phyloP scores from a whole-genome alignment of 768 basidiomycete genomes.

The Rhizopogon salebrosus region DNA sequence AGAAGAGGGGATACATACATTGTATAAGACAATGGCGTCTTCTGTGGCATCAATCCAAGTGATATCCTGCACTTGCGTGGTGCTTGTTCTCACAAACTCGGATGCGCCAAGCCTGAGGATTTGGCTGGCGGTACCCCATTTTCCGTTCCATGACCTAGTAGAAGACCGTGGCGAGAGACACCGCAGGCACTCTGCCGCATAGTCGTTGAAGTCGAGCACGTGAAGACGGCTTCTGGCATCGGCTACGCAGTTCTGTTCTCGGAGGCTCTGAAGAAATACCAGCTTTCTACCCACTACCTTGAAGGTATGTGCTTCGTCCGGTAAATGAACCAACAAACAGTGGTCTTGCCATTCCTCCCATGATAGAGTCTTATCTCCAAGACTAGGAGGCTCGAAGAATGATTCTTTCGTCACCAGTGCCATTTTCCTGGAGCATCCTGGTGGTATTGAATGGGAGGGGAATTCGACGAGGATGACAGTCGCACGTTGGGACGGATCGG shows the following conservation, averaged over 20 bases:
- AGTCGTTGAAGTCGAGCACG: constrained; percentile 25
- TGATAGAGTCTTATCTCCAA: constrained; percentile 40
- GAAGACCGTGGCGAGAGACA: constrained; percentile 20
- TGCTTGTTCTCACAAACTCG: constrained; percentile 29
- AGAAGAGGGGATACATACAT: constrained; percentile 34
- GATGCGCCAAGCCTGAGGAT: constrained; percentile 21
- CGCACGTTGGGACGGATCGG: constrained; percentile 47
- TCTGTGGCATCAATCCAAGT: constrained; percentile 53
- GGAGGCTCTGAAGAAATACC: constrained; percentile 25
- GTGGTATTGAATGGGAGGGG: constrained; percentile 31
- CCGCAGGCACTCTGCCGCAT: constrained; percentile 19
- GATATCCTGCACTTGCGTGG: constrained; percentile 40
- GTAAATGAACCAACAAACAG: constrained; percentile 29
- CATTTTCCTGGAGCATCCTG: constrained; percentile 35
- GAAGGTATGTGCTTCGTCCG: constrained; percentile 24
- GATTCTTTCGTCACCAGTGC: constrained; percentile 50
- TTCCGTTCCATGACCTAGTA: constrained; percentile 28
- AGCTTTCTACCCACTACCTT: constrained; percentile 26
- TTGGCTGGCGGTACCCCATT: constrained; percentile 21
- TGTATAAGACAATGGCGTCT: constrained; percentile 53
- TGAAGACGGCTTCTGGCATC: constrained; percentile 22
- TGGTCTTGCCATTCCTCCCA: constrained; percentile 52
- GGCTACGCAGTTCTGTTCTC: constrained; percentile 5
- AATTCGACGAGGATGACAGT: constrained; percentile 39
- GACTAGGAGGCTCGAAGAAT: constrained; percentile 39